Percentiles rank a stretch among this genome's conserved stretches.
phyloP scores from a whole-genome alignment of 1,284 basidiomycete species.

The Apiotrichum laibachii region DNA sequence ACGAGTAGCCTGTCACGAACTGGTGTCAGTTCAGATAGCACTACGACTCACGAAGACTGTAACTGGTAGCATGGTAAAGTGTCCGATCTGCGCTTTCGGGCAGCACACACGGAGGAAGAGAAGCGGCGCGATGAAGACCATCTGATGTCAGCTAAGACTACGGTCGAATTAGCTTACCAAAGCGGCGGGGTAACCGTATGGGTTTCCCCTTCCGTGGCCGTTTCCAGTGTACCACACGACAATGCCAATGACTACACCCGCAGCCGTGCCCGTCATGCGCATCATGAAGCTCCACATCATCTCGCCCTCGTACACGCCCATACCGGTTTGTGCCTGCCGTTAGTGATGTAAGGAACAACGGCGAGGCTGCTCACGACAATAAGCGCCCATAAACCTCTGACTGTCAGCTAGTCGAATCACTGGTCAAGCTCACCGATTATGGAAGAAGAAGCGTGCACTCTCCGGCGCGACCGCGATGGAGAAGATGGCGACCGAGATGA shows the following conservation, averaged over 20 bases:
- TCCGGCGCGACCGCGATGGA: conserved; percentile 55
- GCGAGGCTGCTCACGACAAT: conserved; percentile 55
- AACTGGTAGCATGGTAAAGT: too few relatives aligned
- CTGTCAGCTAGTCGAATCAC: not conserved
- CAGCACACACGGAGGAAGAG: too few relatives aligned
- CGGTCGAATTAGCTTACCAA: conserved; percentile 56
- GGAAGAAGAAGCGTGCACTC: conserved; percentile 51
- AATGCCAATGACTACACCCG: conserved; percentile 57
- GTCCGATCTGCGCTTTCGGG: too few relatives aligned
- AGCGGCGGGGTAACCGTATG: conserved; percentile 60
- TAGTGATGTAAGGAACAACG: too few relatives aligned
- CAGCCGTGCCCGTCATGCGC: conserved; percentile 56
- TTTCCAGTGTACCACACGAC: conserved; percentile 59
- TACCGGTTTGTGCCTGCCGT: conserved; percentile 57
- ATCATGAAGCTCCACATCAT: conserved; percentile 59
- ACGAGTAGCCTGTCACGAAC: too few relatives aligned
- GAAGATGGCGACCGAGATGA: conserved; percentile 60
- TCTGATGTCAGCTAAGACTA: conserved; percentile 8
- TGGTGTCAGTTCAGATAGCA: too few relatives aligned
- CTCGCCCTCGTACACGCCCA: conserved; percentile 63
- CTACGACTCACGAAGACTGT: too few relatives aligned
- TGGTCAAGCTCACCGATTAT: conserved; percentile 20
- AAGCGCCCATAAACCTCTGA: conserved; percentile 59
- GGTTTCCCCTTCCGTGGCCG: conserved; percentile 56
- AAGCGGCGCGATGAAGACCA: too few relatives aligned